A percentile compares a stretch with the other conserved stretches of the same genome.
These are phyloP conservation scores for Phytophthora lateralis DNA, from an alignment of 352 stramenopile species.

Conservation along the genomic window DNA sequence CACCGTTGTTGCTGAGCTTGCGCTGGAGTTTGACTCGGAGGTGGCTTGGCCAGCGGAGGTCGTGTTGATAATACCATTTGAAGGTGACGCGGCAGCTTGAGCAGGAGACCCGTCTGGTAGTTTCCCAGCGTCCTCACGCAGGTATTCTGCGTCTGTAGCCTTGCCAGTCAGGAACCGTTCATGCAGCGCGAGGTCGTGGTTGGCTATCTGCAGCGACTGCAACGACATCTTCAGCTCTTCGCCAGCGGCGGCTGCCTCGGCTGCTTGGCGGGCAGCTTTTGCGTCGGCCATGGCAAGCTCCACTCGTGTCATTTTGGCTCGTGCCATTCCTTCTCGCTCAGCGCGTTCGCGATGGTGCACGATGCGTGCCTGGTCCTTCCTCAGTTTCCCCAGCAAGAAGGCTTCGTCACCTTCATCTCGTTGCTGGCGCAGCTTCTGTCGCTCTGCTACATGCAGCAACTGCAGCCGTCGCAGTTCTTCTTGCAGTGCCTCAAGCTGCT, in stretches of 20 bases:
- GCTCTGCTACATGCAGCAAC: constrained; percentile 63
- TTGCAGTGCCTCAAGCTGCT: constrained; percentile 65
- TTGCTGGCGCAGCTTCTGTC: constrained; percentile 63
- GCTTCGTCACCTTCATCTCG: constrained; percentile 66
- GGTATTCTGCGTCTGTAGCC: constrained; percentile 57
- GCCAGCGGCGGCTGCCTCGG: constrained; percentile 14
- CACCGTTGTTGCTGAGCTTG: neutral
- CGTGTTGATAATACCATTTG: constrained; percentile 4
- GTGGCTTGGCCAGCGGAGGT: constrained; percentile 27
- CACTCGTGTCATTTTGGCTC: constrained; percentile 38
- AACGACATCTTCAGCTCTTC: constrained; percentile 51
- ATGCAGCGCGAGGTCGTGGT: constrained; percentile 72
- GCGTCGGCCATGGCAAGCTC: constrained; percentile 30
- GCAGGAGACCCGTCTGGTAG: neutral
- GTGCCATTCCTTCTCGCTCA: constrained; percentile 45
- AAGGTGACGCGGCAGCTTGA: neutral
- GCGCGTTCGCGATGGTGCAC: constrained; percentile 53
- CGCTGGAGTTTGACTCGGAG: constrained; percentile 12
- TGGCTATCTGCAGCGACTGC: constrained; percentile 70
- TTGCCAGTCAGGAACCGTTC: constrained; percentile 77
- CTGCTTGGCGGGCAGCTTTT: constrained; percentile 24
- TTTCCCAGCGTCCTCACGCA: constrained; percentile 42
- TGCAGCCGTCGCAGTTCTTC: constrained; percentile 62
- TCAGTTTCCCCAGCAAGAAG: constrained; percentile 67
- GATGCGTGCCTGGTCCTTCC: constrained; percentile 52